phyloP scores from a whole-genome alignment of 306 rosid species.

The Inga laurina region DNA sequence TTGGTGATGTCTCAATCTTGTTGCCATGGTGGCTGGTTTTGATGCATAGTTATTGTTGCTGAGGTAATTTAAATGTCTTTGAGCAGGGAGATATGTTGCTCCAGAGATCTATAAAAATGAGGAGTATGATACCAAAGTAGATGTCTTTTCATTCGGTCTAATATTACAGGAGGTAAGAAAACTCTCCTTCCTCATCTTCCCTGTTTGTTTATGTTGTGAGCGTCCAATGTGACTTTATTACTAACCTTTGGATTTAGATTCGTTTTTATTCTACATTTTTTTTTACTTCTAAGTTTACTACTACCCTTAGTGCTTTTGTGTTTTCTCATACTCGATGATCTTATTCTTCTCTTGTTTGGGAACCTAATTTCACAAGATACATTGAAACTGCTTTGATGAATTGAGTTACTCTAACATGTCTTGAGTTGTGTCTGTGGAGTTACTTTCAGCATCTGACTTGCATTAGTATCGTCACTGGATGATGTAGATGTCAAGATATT shows the following conservation, averaged over 20 bases:
- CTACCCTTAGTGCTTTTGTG: not conserved
- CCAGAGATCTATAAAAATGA: slow-evolving; percentile 59
- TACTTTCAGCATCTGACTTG: slow-evolving; percentile 19
- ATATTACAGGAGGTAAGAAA: slow-evolving; percentile 56
- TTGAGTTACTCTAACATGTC: not conserved
- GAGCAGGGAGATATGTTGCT: slow-evolving; percentile 63
- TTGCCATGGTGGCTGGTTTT: slow-evolving; percentile 21
- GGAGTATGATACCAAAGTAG: slow-evolving; percentile 57
- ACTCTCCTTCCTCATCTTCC: not conserved
- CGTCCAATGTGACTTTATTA: not conserved
- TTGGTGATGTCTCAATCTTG: not conserved
- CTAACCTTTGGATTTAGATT: slow-evolving; percentile 12
- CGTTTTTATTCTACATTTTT: not conserved
- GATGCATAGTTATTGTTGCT: slow-evolving; percentile 14
- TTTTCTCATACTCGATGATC: not conserved
- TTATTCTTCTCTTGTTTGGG: not conserved
- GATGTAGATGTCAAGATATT: slow-evolving; percentile 20
- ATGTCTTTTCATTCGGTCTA: slow-evolving; percentile 58
- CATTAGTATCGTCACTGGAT: slow-evolving; percentile 4
- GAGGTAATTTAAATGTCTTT: slow-evolving; percentile 25
- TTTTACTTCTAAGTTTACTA: not conserved
- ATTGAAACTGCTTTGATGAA: not conserved
- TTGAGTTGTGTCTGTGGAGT: not conserved
- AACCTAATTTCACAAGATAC: slow-evolving; percentile 11
- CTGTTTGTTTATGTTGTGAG: not conserved